A percentile compares a stretch with the other conserved stretches of the same genome.
These are phyloP conservation scores for Protea cynaroides DNA, from an alignment of 164 flowering plant species.

Conservation along the genomic window DNA sequence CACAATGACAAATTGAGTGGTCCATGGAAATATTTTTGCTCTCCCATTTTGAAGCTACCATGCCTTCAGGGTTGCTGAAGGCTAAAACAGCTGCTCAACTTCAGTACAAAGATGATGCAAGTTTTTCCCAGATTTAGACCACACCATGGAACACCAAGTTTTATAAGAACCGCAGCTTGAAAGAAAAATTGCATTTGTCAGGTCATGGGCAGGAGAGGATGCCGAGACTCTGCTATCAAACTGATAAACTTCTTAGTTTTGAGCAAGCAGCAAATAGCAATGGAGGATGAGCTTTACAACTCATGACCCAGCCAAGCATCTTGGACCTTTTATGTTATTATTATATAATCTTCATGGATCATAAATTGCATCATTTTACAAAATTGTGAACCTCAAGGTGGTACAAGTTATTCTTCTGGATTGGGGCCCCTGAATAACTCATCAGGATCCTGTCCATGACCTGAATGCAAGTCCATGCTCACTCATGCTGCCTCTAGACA, in stretches of 20 bases:
- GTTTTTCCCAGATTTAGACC: not conserved
- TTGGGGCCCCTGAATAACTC: not conserved
- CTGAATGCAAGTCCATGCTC: slow-evolving; percentile 44
- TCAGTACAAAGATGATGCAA: not conserved
- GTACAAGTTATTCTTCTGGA: not conserved
- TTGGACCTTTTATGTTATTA: not conserved
- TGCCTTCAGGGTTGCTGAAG: too few relatives aligned
- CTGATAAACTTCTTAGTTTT: not conserved
- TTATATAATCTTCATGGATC: not conserved
- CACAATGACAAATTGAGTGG: too few relatives aligned
- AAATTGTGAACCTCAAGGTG: too few relatives aligned
- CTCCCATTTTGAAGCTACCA: too few relatives aligned
- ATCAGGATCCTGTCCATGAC: slow-evolving; percentile 15
- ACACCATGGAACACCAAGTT: not conserved
- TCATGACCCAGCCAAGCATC: not conserved
- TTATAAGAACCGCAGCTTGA: not conserved
- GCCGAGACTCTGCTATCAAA: not conserved
- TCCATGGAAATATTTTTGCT: too few relatives aligned
- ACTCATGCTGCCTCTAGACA: slow-evolving; percentile 53
- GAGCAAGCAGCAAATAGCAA: not conserved
- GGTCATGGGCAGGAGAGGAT: not conserved
- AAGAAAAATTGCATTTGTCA: not conserved
- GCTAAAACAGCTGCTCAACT: not conserved
- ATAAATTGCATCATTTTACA: not conserved
- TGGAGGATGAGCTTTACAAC: not conserved